Percentiles rank a stretch among this genome's conserved stretches.
Conservation (phyloP, 352 stramenopile species). For the Globisporangium barbulae region DNA sequence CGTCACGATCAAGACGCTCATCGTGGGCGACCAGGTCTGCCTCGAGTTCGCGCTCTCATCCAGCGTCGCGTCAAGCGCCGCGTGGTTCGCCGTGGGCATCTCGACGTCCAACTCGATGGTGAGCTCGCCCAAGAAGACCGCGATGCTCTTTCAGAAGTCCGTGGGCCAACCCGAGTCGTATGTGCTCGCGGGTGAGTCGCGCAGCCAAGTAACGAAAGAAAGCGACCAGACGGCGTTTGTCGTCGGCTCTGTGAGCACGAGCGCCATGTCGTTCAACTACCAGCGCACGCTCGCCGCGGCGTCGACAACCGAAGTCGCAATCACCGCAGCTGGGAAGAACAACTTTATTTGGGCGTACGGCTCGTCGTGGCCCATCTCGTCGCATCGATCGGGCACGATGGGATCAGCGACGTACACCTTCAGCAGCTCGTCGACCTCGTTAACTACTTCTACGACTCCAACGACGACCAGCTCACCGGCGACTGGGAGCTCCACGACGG, state of each 20-base stretch:
- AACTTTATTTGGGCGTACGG: conserved; percentile 76
- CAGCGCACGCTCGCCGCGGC: conserved; percentile 55
- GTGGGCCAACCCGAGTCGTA: conserved; percentile 41
- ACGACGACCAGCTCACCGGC: too few relatives aligned
- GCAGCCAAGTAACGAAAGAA: conserved; percentile 40
- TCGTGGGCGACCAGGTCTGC: conserved; percentile 53
- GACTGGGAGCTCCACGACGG: background rate
- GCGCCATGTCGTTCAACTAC: conserved; percentile 65
- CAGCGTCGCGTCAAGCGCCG: conserved; percentile 27
- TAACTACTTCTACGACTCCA: background rate
- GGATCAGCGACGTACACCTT: conserved; percentile 56
- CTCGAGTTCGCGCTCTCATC: conserved; percentile 55
- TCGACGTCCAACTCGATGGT: conserved; percentile 50
- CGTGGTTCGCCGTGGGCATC: conserved; percentile 65
- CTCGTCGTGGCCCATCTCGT: conserved; percentile 56
- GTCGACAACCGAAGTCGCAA: conserved; percentile 40
- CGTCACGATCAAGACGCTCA: conserved; percentile 51
- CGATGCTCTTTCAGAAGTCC: conserved; percentile 62
- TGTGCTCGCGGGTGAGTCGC: conserved; percentile 45
- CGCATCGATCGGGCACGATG: conserved; percentile 40
- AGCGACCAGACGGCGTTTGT: conserved; percentile 40
- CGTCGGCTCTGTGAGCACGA: conserved; percentile 28
- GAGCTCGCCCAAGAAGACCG: conserved; percentile 55
- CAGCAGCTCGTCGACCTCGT: background rate
- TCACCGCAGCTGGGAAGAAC: conserved; percentile 20